Percentiles rank a stretch among this genome's conserved stretches.
phyloP scores from a whole-genome alignment of 495 filamentous ascomycete species.

The Penicillium chermesinum region DNA sequence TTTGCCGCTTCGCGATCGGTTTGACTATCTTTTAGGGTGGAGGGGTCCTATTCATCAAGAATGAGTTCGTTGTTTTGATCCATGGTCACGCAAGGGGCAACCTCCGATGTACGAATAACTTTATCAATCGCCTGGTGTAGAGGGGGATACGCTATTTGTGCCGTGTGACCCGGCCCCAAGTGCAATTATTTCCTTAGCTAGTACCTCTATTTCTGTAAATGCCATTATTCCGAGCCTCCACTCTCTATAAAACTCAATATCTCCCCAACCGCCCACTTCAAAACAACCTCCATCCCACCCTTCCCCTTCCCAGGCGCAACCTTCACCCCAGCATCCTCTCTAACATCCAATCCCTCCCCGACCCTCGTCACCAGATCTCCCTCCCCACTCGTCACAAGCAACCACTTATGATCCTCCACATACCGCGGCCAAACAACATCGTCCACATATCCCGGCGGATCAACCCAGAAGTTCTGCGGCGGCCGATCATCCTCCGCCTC shows the following conservation, averaged over 20 bases:
- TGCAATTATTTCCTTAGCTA: too few relatives aligned
- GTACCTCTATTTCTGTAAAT: too few relatives aligned
- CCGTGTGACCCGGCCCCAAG: too few relatives aligned
- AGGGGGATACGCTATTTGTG: too few relatives aligned
- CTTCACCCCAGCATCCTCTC: constrained; percentile 33
- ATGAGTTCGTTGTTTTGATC: background rate
- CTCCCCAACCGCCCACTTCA: constrained; percentile 44
- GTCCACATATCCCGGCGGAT: constrained; percentile 92
- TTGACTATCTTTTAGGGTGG: constrained; percentile 41
- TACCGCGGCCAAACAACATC: constrained; percentile 95
- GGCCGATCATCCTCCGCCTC: constrained; percentile 36
- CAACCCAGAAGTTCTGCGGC: constrained; percentile 81
- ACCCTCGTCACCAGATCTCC: constrained; percentile 28
- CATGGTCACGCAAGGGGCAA: background rate
- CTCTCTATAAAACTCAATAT: constrained; percentile 27
- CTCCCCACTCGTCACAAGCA: constrained; percentile 57
- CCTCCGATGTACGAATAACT: background rate
- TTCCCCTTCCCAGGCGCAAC: constrained; percentile 36
- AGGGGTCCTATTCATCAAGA: constrained; percentile 18
- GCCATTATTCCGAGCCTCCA: background rate
- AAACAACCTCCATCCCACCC: constrained; percentile 29
- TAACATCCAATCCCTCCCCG: constrained; percentile 30
- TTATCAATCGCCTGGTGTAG: too few relatives aligned
- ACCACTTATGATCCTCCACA: constrained; percentile 66
- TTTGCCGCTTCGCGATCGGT: constrained; percentile 19